These are phyloP conservation scores for Schizonepeta tenuifolia DNA, from an alignment of 257 asterid species.

Conservation along the genomic window DNA sequence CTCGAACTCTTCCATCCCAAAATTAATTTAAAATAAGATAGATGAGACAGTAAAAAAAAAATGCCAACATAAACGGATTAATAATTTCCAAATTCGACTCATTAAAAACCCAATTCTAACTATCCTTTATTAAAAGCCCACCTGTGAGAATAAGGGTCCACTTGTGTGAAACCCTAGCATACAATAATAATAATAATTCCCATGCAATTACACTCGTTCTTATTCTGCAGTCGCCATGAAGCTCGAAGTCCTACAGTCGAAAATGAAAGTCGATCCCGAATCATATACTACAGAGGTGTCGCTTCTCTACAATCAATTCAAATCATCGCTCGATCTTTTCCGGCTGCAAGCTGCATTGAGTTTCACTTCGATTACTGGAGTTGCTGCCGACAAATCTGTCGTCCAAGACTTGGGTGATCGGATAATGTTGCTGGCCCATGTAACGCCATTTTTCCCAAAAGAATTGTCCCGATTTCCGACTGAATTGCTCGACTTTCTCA, in stretches of 20 bases:
- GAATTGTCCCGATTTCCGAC: constrained; percentile 57
- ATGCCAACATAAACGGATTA: too few relatives aligned
- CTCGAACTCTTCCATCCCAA: too few relatives aligned
- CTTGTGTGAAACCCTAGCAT: too few relatives aligned
- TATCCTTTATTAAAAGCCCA: too few relatives aligned
- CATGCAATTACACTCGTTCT: too few relatives aligned
- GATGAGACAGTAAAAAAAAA: too few relatives aligned
- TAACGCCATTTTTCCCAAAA: constrained; percentile 67
- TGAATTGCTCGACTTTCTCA: constrained; percentile 64
- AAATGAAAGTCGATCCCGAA: constrained; percentile 86
- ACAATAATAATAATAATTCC: too few relatives aligned
- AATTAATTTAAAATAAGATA: too few relatives aligned
- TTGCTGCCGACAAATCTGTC: constrained; percentile 57
- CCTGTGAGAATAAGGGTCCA: too few relatives aligned
- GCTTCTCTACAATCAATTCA: constrained; percentile 70
- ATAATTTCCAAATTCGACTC: too few relatives aligned
- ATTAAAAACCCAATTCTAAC: too few relatives aligned
- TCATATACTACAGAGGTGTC: constrained; percentile 70
- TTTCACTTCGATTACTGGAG: constrained; percentile 78
- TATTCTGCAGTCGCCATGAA: too few relatives aligned
- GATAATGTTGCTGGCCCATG: constrained; percentile 77
- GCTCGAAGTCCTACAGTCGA: constrained; percentile 68
- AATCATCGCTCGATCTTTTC: constrained; percentile 77
- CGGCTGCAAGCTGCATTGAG: constrained; percentile 77
- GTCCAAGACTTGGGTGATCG: constrained; percentile 77